Base-by-base conservation (phyloP, 768 basidiomycete species). In the Cubamyces lactineus region DNA sequence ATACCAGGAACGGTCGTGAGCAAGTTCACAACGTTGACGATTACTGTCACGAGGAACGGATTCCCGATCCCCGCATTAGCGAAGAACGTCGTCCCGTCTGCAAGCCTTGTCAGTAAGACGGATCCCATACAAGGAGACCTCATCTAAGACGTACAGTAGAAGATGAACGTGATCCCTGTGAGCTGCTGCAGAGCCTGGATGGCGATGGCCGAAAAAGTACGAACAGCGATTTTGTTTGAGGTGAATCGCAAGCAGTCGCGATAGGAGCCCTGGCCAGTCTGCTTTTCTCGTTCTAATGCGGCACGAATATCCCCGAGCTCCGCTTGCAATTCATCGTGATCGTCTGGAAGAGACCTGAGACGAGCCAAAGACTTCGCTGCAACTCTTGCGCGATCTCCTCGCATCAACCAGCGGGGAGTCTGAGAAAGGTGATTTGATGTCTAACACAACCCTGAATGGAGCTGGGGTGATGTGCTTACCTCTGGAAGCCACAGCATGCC, bases 381-480 rank as follows among this genome's bases (percentile, higher is more conserved):
- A 16, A 79, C 78, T 4, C 79, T 86, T 57, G 86, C 78, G 43
- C 78, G 74, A 24, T 84, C 86, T 21, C 81, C 81, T 78, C 87
- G 88, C 74, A 94, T 80, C 30, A 88, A 80, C 80, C 82, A 95
- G 69, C 91, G 89, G 19, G 91, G 92, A 38, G 87, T 88, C 77
- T 88, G 41, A 16, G 28, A 2, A 15, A 6, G 41, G 23, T 49
- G n/a, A n/a, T n/a, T n/a, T n/a, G n/a, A n/a, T n/a, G n/a, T n/a
- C n/a, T n/a, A n/a, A n/a, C n/a, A 28, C 28, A 28, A 3, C 7
- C 19, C 9, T 26, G 15, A 58, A 23, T 59, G 47, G 60, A 16
- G 21, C n/a, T n/a, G n/a, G n/a, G n/a, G n/a, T n/a, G n/a, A n/a
- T 66, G 5, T 3, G 52, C 66, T 34, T 48, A 69, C 68, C 67